Base-by-base conservation (phyloP, 495 filamentous ascomycete species). In the Podospora anserina region DNA sequence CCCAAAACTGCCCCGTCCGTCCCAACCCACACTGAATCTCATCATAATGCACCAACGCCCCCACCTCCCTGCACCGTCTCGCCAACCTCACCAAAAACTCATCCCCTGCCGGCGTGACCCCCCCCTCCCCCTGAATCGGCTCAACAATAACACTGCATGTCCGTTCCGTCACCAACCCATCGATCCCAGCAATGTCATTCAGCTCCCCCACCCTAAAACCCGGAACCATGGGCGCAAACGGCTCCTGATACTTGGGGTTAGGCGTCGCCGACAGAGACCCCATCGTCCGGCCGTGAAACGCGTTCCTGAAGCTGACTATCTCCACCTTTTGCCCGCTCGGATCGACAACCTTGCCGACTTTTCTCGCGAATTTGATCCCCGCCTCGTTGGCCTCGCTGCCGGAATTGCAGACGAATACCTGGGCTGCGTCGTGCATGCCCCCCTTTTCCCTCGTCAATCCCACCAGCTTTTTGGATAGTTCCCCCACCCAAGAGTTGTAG, bases 231-330 rank as follows among this genome's bases (percentile, higher is more conserved):
- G 95, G 95, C 16, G 91, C 81, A 75, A 98, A 99, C 3, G 95
- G 96, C 19, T 89, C 88, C 77, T 99, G 95, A 80, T 99, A 99
- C 76, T 99, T 99, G 13, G 92, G 92, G 81, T 99, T 99, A n/a
- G 93, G 96, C 5, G 95, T 99, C 0, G 96, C 95, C 26, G 90
- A 93, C 28, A 99, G 79, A 23, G 88, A 84, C 23, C 95, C 95
- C 92, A 97, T 96, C 23, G 96, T 97, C 64, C 95, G 90, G 70
- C 95, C 95, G 80, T 99, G 95, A 87, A 99, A 99, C 20, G 91
- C 92, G 74, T 90, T 88, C 68, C 90, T 76, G 84, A 98, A 99
- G 39, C 91, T 94, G 65, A 98, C 89, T 16, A 99, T 78, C 72
- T 97, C 93, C 70, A 87, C 78, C 79, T 98, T 96, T 5, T 78